Evolutionary conservation across 2,329 filamentous ascomycete genomes (phyloP), one percentile per base, ranked within the genome.

Genomic region (Daldinia sp.): DNA sequence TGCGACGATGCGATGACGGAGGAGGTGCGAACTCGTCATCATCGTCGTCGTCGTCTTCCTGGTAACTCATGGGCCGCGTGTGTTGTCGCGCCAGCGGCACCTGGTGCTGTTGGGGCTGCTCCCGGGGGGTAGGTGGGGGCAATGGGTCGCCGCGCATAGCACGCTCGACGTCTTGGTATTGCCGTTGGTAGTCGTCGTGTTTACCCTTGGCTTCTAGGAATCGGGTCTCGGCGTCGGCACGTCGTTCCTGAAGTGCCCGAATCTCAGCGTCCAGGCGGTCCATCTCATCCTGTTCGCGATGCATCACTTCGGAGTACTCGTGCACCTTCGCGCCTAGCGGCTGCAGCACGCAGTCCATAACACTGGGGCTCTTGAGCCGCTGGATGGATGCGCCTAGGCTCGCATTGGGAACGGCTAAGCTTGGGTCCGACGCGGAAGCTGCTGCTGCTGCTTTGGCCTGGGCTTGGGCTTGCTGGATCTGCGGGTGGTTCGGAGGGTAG

Each of bases 251-350:
- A 39, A 84, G 75, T 2, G 72, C 69, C 9, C 79, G 79, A 5
- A 84, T 71, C 76, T 84, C 82, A 2, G 81, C 81, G 73, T 84
- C 82, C 15, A 84, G 78, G 30, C 78, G 79, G 23, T 76, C 72
- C 78, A 84, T 81, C 72, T 83, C 76, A 5, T 77, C 75, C 69
- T 82, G 79, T 50, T 81, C 81, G 30, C 80, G 78, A 28, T 75
- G 72, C 82, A 84, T 84, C 48, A 82, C 74, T 48, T 71, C 74
- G 13, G 79, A 75, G 75, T 84, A 84, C 78, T 84, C 81, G 54
- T 76, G 75, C 46, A 84, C 80, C 75, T 84, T 84, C 58, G 79
- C 77, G 66, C 83, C 81, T 0, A 84, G 81, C 4, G 82, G 82
- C 67, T 82, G 80, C 37, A 84, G 80, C 63, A 84, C 82, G 70